phyloP scores from a whole-genome alignment of 768 basidiomycete species.

The Auricularia cornea region DNA sequence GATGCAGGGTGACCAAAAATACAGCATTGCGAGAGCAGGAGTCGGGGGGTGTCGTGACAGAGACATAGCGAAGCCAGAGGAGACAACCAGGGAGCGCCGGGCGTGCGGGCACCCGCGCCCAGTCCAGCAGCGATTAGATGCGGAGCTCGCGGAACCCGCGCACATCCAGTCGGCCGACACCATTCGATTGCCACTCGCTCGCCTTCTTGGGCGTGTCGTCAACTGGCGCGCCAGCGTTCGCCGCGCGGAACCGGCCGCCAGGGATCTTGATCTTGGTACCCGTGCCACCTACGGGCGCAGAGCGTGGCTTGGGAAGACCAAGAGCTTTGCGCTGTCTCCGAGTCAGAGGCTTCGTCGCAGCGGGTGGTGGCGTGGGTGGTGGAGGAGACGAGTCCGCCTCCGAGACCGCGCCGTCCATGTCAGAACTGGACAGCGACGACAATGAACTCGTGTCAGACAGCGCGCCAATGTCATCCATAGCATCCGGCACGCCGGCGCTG shows the following conservation, averaged over 20 bases:
- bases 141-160: constrained; percentile 70
- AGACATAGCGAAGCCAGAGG: background rate
- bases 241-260: constrained; percentile 43
- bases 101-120: no score
- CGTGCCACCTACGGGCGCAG: constrained; percentile 19
- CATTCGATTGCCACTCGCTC: constrained; percentile 55
- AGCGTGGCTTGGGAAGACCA: constrained; percentile 51
- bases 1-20: background rate
- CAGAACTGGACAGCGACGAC: constrained; percentile 33
- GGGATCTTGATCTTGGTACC: constrained; percentile 54
- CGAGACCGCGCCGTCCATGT: constrained; percentile 22
- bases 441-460: constrained; percentile 18
- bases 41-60: background rate
- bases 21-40: background rate
- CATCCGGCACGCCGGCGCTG: constrained; percentile 17
- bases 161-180: constrained; percentile 65
- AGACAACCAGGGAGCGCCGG: background rate
- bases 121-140: constrained; percentile 46
- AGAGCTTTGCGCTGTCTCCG: constrained; percentile 60
- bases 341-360: constrained; percentile 32
- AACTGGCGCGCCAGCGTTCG: constrained; percentile 16
- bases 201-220: constrained; percentile 15
- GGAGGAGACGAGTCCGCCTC: constrained; percentile 29
- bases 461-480: constrained; percentile 9
- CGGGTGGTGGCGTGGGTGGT: constrained; percentile 21